Base-by-base conservation (phyloP, 2,329 filamentous ascomycete species). In the Hymenoscyphus fructigenus region DNA sequence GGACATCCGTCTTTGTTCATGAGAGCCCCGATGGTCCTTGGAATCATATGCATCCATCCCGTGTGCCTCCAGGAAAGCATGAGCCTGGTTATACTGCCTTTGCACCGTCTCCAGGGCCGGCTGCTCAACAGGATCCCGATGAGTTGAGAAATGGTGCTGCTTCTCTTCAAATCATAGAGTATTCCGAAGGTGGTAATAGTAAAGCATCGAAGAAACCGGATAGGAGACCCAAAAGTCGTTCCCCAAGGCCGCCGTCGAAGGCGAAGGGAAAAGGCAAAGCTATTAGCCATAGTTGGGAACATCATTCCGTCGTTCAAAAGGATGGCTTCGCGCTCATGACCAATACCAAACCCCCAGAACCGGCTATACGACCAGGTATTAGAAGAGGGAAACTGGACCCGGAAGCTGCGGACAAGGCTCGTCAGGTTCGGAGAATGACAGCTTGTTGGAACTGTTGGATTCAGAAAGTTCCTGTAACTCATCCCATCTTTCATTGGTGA, bases 361-460 rank as follows among this genome's bases (percentile, higher is more conserved):
- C 50, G 44, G 41, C 61, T 32, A 36, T 64, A 57, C n/a, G 66
- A 47, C 14, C 63, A 36, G 68, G 69, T 1, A 58, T 66, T 23
- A 64, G 71, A 32, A 70, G 28, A 17, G 66, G 70, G 32, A 65
- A 66, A 34, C 62, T 72, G 23, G 65, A 67, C 41, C 67, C 65
- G 1, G 58, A 70, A 20, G 65, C 64, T 7, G 64, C 65, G 26
- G 68, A 69, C 34, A 71, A 68, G 23, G 69, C 70, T 12, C 63
- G 64, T 17, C 61, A 57, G 15, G 68, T 73, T 12, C 64, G 71
- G 12, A 66, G 59, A 36, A 50, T 69, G 23, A 62, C 62, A 17
- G 70, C 71, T 2, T 73, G 71, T 59, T 71, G 70, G 70, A 66
- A 67, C 26, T 72, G 71, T 41, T 72, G 70, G 71, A 65, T 66